Evolutionary conservation across 192 early-diverging fungal genomes (phyloP).

Genomic region (Linnemannia elongata): DNA sequence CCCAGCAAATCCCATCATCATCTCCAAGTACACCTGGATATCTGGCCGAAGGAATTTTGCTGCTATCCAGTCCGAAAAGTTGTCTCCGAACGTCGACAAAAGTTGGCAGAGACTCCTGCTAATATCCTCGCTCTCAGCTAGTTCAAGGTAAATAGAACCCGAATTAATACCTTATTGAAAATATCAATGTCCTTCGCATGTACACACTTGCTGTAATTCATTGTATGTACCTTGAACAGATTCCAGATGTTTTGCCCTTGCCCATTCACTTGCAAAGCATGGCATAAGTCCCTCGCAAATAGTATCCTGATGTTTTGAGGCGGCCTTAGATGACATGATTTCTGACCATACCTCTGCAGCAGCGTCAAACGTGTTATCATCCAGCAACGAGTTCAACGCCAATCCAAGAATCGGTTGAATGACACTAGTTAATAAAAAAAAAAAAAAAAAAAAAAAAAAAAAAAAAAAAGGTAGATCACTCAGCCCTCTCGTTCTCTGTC

Average conservation of each 20-base stretch:
- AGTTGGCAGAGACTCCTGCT: slow-evolving; percentile 62
- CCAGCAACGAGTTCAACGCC: slow-evolving; percentile 54
- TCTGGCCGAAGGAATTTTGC: slow-evolving; percentile 58
- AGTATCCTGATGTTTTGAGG: slow-evolving; percentile 51
- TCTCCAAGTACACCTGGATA: slow-evolving; percentile 59
- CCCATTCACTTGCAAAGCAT: slow-evolving; percentile 65
- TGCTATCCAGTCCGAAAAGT: slow-evolving; percentile 66
- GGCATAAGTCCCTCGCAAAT: slow-evolving; percentile 61
- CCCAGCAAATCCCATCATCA: slow-evolving; percentile 76
- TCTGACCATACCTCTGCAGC: slow-evolving; percentile 68
- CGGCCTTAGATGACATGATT: slow-evolving; percentile 59
- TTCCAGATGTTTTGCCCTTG: slow-evolving; percentile 55
- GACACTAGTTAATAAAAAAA: slow-evolving; percentile 33
- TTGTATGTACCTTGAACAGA: slow-evolving; percentile 55
- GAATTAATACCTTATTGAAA: no score
- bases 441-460: background rate
- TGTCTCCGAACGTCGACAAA: slow-evolving; percentile 70
- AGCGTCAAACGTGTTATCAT: slow-evolving; percentile 61
- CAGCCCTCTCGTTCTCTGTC: background rate
- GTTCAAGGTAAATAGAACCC: background rate
- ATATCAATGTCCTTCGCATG: no score
- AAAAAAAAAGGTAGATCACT: background rate
- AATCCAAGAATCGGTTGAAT: slow-evolving; percentile 59
- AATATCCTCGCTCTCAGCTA: slow-evolving; percentile 65
- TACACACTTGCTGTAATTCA: background rate